Evolutionary conservation across 495 filamentous ascomycete genomes (phyloP), one percentile per base, ranked within the genome.

Genomic region (Aspergillus sparsus): DNA sequence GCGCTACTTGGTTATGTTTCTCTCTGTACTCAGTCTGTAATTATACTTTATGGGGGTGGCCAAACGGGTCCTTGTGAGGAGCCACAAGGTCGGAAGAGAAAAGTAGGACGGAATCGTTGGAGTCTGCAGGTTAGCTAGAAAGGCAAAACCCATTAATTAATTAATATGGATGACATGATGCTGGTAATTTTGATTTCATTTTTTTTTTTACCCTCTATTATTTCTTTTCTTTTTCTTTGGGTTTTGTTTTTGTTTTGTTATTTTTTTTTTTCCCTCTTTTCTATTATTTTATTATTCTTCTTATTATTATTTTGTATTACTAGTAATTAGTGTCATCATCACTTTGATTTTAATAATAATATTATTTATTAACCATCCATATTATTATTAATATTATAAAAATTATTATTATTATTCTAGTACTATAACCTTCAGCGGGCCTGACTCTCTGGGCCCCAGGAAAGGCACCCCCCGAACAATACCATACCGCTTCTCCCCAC

Each of bases 401-500:
- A 53, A 53, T 32, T 41, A 39, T 58, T 41, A 52, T 41, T 44
- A 31, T 33, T 52, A 35, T 27, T 6, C 37, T 35, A 35, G 45
- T 33, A 44, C 33, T 45, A 53, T 62, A 53, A 57, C 54, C 60
- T 52, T 41, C 33, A 35, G 53, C 60, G 45, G 55, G 50, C 42
- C 62, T 58, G 35, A 46, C 53, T 56, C 60, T 47, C 42, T 57
- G 55, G 50, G 42, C 21, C 21, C 49, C 55, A 54, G 63, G 54
- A 56, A 61, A 55, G 50, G 52, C 15, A 51, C 51, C 45, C 21
- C 21, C 45, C 12, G 49, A 62, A 62, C 62, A 53, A 58, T 65
- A 65, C 58, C 46, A 64, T 68, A 68, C 66, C 66, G 66, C 57
- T 58, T 32, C 62, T 63, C 62, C 60, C 60, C 62, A 63, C 62